These are phyloP conservation scores for Cucumis cinereus DNA, from an alignment of 306 rosid species.

Conservation along the genomic window DNA sequence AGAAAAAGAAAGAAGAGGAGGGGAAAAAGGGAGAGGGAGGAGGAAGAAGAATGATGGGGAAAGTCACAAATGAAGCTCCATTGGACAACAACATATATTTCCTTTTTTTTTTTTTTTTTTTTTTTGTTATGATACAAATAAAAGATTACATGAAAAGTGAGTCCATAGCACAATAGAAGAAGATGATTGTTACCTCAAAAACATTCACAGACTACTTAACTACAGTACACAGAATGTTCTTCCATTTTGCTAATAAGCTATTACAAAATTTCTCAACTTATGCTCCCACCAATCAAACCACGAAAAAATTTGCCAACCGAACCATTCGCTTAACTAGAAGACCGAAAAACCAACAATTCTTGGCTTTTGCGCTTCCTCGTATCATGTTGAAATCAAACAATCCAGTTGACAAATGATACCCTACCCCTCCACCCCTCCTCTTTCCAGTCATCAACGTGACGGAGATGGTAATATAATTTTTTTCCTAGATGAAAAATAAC, in stretches of 20 bases:
- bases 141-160: constrained; percentile 20
- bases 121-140: constrained; percentile 40
- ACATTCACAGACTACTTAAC: constrained; percentile 12
- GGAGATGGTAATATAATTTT: not conserved
- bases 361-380: not conserved
- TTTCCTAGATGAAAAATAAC: not conserved
- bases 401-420: constrained; percentile 10
- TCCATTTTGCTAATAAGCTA: constrained; percentile 9
- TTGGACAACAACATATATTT: constrained; percentile 6
- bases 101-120: not conserved
- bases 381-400: constrained; percentile 7
- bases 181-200: not conserved
- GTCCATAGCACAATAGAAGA: not conserved
- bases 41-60: not conserved
- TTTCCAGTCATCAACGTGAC: not conserved
- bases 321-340: not conserved
- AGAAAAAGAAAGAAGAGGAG: too few relatives aligned
- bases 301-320: constrained; percentile 9
- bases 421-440: not conserved
- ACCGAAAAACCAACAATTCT: not conserved
- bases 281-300: constrained; percentile 13
- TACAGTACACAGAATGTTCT: constrained; percentile 23
- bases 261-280: constrained; percentile 31
- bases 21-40: too few relatives aligned
- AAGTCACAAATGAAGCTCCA: not conserved